Conservation (phyloP, 148 eudicot species). For the Rhododendron williamsianum region DNA sequence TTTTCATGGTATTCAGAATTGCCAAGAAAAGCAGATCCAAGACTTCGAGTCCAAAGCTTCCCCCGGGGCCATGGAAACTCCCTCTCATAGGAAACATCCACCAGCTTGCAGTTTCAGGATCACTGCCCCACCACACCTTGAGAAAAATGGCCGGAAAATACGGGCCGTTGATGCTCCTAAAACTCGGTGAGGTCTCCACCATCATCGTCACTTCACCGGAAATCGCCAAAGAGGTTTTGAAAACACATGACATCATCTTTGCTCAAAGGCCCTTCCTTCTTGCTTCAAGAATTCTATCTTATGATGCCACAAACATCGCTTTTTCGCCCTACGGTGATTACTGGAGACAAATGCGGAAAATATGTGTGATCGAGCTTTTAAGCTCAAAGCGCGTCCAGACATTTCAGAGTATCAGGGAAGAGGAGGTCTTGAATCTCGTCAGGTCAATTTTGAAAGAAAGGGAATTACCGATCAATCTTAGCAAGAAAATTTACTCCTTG, state of each 20-base stretch:
- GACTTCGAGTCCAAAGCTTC: not conserved
- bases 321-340: conserved; percentile 4
- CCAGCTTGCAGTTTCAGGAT: not conserved
- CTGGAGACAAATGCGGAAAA: conserved; percentile 7
- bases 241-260: conserved; percentile 5
- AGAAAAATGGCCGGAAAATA: not conserved
- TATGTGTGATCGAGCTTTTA: not conserved
- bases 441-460: not conserved
- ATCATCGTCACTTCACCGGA: not conserved
- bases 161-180: not conserved
- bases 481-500: conserved; percentile 5
- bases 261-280: conserved; percentile 1
- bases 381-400: conserved; percentile 7
- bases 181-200: not conserved
- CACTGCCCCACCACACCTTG: not conserved
- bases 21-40: not conserved
- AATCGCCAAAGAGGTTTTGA: conserved; percentile 7
- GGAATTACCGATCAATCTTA: not conserved
- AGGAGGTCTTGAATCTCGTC: conserved; percentile 2
- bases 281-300: not conserved
- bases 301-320: not conserved
- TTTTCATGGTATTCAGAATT: not conserved
- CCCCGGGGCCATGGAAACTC: not conserved
- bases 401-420: not conserved
- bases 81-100: conserved; percentile 9